Percentiles rank a stretch among this genome's conserved stretches.
phyloP scores from a whole-genome alignment of 257 asterid genomes.

The Anisodus tanguticus region DNA sequence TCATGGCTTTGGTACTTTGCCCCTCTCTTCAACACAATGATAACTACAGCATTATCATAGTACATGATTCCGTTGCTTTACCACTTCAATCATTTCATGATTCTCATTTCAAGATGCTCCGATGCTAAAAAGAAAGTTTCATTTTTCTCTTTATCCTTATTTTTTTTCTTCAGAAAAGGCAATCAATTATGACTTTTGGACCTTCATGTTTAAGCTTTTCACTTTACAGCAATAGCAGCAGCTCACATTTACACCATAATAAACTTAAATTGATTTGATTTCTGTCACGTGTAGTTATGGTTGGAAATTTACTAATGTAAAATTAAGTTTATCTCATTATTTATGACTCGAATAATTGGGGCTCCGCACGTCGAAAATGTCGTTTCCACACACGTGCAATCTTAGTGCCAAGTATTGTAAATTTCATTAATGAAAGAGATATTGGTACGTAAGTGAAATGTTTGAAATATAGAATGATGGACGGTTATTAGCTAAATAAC shows the following conservation, averaged over 20 bases:
- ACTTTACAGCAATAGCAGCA: constrained; percentile 22
- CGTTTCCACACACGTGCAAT: too few species aligned
- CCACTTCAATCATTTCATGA: constrained; percentile 27
- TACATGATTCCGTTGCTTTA: constrained; percentile 18
- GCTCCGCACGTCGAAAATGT: too few species aligned
- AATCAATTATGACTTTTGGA: constrained; percentile 27
- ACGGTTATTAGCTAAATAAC: too few species aligned
- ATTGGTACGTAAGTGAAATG: too few species aligned
- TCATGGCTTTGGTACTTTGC: not conserved
- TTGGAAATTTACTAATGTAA: too few species aligned
- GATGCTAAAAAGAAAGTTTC: not conserved
- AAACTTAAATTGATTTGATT: not conserved
- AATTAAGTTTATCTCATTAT: too few species aligned
- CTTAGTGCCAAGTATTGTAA: too few species aligned
- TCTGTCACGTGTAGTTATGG: not conserved
- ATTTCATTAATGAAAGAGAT: too few species aligned
- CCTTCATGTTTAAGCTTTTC: constrained; percentile 28
- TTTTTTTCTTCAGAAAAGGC: not conserved
- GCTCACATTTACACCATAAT: constrained; percentile 1
- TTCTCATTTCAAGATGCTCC: constrained; percentile 23
- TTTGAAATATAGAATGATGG: too few species aligned
- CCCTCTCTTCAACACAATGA: not conserved
- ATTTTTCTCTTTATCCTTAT: not conserved
- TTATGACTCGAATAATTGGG: too few species aligned
- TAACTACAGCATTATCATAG: not conserved